Percentiles rank a stretch among this genome's conserved stretches.
phyloP scores from a whole-genome alignment of 805 yeast genomes.

The Wickerhamiella vanderwaltii region DNA sequence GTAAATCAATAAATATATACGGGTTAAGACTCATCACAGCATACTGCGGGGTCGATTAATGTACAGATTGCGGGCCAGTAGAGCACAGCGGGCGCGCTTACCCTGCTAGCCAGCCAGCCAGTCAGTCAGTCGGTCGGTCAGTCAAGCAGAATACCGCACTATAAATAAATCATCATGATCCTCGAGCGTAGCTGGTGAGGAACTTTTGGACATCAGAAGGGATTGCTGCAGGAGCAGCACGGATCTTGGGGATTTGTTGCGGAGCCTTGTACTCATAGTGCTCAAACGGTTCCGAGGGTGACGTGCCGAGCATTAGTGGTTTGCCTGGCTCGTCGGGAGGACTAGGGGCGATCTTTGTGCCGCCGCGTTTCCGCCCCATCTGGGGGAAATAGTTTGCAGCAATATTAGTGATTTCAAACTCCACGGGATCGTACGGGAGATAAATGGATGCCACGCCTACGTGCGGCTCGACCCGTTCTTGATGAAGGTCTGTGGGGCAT shows the following conservation, averaged over 20 bases:
- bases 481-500: slow-evolving; percentile 13
- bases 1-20: no score
- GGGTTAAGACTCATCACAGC: no score
- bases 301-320: slow-evolving; percentile 22
- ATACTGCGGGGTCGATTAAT: no score
- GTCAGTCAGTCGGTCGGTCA: no score
- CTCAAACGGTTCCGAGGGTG: slow-evolving; percentile 15
- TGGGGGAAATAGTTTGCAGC: not conserved
- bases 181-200: not conserved
- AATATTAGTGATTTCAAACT: not conserved
- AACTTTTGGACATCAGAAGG: not conserved
- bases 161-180: no score
- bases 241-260: not conserved
- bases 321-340: slow-evolving; percentile 22
- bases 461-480: slow-evolving; percentile 14
- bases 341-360: slow-evolving; percentile 21
- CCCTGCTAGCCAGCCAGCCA: no score
- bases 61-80: no score
- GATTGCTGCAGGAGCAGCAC: not conserved
- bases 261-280: slow-evolving; percentile 10
- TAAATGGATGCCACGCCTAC: slow-evolving; percentile 14
- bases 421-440: not conserved
- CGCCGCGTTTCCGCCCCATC: slow-evolving; percentile 24
- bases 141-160: no score
- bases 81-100: no score